A percentile compares a stretch with the other conserved stretches of the same genome.
Conservation (phyloP, 768 basidiomycete species). For the Piloderma croceum region DNA sequence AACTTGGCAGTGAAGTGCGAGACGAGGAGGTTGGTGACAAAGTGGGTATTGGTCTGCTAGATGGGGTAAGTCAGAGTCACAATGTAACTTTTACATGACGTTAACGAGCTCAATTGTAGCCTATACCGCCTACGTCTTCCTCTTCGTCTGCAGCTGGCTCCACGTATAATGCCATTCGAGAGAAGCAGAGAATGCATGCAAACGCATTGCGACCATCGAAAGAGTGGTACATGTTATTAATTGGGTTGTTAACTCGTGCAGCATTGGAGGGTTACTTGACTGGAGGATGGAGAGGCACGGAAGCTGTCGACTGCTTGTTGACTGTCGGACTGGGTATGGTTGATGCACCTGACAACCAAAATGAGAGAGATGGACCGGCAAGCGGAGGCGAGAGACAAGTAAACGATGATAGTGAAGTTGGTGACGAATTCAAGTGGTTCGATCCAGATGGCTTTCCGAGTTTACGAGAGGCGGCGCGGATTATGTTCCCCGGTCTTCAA, state of each 20-base stretch:
- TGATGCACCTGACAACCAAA: slow-evolving; percentile 7
- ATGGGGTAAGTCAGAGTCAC: too few species aligned
- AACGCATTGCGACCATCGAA: slow-evolving; percentile 61
- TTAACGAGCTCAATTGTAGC: too few species aligned
- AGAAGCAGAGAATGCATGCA: slow-evolving; percentile 34
- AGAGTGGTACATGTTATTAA: slow-evolving; percentile 79
- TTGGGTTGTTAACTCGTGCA: slow-evolving; percentile 74
- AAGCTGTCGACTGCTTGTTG: slow-evolving; percentile 65
- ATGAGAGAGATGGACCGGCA: slow-evolving; percentile 8
- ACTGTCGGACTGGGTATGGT: slow-evolving; percentile 60
- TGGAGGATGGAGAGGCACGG: slow-evolving; percentile 71
- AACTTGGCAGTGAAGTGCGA: slow-evolving; percentile 66
- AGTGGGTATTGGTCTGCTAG: too few species aligned
- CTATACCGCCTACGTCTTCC: slow-evolving; percentile 10
- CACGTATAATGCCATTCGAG: too few species aligned
- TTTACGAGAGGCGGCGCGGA: slow-evolving; percentile 55
- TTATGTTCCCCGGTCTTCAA: slow-evolving; percentile 61
- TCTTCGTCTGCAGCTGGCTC: slow-evolving; percentile 13
- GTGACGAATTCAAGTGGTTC: slow-evolving; percentile 46
- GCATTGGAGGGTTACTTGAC: slow-evolving; percentile 81
- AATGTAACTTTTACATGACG: too few species aligned
- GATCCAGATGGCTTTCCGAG: slow-evolving; percentile 75
- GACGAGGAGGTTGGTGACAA: slow-evolving; percentile 41
- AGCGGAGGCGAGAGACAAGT: slow-evolving; percentile 15
- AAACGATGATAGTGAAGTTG: slow-evolving; percentile 19